Conservation (phyloP, 768 basidiomycete genomes). For the Termitomyces bulborhizus region DNA sequence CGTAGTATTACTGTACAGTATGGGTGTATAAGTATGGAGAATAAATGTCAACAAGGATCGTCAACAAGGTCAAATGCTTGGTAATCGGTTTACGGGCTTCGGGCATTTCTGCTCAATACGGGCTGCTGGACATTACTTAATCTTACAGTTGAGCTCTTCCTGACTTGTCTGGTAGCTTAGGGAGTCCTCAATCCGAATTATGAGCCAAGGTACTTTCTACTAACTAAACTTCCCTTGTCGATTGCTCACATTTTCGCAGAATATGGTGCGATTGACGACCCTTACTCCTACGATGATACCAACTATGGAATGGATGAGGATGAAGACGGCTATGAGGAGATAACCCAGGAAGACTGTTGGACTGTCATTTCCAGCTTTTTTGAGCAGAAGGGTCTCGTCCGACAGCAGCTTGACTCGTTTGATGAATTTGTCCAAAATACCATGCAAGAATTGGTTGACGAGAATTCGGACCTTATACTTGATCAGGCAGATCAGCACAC, state of each 20-base stretch:
- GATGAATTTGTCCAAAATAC: constrained; percentile 99
- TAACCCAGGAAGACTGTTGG: constrained; percentile 94
- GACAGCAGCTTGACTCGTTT: constrained; percentile 96
- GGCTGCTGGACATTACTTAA: not conserved
- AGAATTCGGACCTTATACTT: constrained; percentile 90
- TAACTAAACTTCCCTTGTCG: constrained; percentile 14
- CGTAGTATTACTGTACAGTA: too few species aligned
- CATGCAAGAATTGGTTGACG: constrained; percentile 98
- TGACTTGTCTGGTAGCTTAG: not conserved
- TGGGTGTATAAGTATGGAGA: not conserved
- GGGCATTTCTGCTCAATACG: not conserved
- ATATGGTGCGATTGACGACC: constrained; percentile 41
- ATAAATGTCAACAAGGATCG: constrained; percentile 7
- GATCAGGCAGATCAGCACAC: constrained; percentile 97
- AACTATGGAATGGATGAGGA: constrained; percentile 53
- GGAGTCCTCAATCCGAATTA: constrained; percentile 12
- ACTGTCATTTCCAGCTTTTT: constrained; percentile 95
- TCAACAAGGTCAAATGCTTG: constrained; percentile 24
- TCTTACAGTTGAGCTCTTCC: not conserved
- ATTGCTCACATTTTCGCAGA: constrained; percentile 37
- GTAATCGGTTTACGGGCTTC: constrained; percentile 10
- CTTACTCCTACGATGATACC: constrained; percentile 55
- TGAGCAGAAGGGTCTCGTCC: constrained; percentile 93
- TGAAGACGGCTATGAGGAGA: constrained; percentile 56
- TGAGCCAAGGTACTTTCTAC: constrained; percentile 48